Evolutionary conservation across 495 filamentous ascomycete genomes (phyloP), one percentile per base, ranked within the genome.

Genomic region (Hypomontagnella submonticulosa): DNA sequence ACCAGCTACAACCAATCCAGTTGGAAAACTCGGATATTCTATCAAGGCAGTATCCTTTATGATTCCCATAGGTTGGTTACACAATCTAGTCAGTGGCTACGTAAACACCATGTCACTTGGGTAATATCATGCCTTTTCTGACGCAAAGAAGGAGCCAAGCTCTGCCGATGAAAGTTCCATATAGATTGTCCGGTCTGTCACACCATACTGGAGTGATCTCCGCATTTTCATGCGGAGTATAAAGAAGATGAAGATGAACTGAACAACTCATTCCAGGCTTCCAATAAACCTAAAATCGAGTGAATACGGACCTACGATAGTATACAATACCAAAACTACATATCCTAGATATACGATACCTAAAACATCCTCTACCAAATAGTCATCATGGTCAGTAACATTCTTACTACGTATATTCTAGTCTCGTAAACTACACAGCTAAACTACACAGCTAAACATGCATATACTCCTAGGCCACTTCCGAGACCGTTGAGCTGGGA

Each of bases 401-500:
- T 10, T 42, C 32, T 8, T 4, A n/a, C 13, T 12, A 10, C 3
- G 30, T 12, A 16, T 10, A 19, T 18, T 18, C 2, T 3, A 15
- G 46, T 5, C 23, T 36, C 15, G n/a, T 43, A 8, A 33, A 23
- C 41, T 16, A n/a, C n/a, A n/a, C n/a, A n/a, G n/a, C n/a, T n/a
- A n/a, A n/a, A n/a, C n/a, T n/a, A n/a, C n/a, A n/a, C n/a, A 42
- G 11, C 13, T 32, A 46, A 43, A 53, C 43, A 20, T 13, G 4
- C 19, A 46, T 23, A 19, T n/a, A 2, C 9, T 13, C n/a, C n/a
- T 13, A 84, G 84, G 82, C 84, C 10, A 84, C 81, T 53, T 79
- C 75, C 54, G 82, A 84, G n/a, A 84, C 80, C 4, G 80, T 83
- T 16, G 58, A 81, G 4, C 74, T 86, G 4, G 77, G 78, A 0